These are phyloP conservation scores for Fagopyrum homotropicum DNA, from an alignment of 148 eudicot genomes.

Conservation along the genomic window DNA sequence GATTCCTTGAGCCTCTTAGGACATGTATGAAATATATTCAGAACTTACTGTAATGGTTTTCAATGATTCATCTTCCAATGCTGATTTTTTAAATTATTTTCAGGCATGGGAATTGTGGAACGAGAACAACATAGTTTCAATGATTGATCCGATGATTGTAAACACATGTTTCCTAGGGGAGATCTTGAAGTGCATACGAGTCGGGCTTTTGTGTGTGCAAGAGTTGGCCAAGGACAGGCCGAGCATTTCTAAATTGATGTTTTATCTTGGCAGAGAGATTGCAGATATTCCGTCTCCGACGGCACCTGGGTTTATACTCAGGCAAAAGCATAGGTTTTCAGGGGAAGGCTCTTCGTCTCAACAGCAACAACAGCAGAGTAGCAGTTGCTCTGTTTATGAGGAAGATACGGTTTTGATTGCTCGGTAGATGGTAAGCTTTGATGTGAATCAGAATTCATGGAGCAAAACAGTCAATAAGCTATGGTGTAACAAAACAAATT, in stretches of 20 bases:
- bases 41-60: neutral
- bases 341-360: constrained; percentile 4
- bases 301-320: neutral
- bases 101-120: constrained; percentile 8
- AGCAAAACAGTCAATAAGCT: too few species aligned
- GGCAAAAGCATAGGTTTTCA: neutral
- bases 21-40: constrained; percentile 9
- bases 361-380: neutral
- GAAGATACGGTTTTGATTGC: neutral
- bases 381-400: constrained; percentile 6
- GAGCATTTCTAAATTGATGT: constrained; percentile 18
- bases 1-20: neutral
- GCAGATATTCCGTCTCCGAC: constrained; percentile 3
- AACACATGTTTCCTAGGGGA: neutral
- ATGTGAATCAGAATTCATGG: too few species aligned
- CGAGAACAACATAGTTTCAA: neutral
- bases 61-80: neutral
- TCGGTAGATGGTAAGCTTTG: neutral
- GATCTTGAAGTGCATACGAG: constrained; percentile 18
- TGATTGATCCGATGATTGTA: neutral
- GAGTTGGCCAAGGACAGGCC: constrained; percentile 20
- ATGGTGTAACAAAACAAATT: too few species aligned
- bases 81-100: neutral
- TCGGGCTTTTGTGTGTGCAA: constrained; percentile 26
- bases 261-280: constrained; percentile 12